These are phyloP conservation scores for Cinnamomum micranthum DNA, from an alignment of 164 flowering plant genomes.

Conservation along the genomic window DNA sequence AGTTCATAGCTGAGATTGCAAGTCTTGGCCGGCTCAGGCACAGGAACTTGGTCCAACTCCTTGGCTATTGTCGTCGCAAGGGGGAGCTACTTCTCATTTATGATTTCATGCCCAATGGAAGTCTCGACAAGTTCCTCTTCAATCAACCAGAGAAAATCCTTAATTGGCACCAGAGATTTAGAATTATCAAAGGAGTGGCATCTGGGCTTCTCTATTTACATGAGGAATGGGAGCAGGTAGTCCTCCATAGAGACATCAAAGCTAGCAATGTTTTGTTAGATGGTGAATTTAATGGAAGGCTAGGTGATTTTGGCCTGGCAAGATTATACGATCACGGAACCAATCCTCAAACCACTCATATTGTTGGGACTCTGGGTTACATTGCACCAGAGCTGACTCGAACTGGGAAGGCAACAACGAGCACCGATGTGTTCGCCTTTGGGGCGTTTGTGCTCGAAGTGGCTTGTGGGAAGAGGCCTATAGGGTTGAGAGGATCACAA, in stretches of 20 bases:
- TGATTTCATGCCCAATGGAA: slow-evolving; percentile 17
- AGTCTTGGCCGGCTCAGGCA: slow-evolving; percentile 48
- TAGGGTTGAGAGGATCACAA: not conserved
- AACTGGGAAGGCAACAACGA: slow-evolving; percentile 1
- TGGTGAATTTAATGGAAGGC: slow-evolving; percentile 8
- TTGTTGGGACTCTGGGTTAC: slow-evolving; percentile 15
- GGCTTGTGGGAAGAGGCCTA: slow-evolving; percentile 11
- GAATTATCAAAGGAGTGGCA: slow-evolving; percentile 10
- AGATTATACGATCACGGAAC: slow-evolving; percentile 14
- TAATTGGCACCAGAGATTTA: slow-evolving; percentile 8
- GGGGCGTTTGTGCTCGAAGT: slow-evolving; percentile 17
- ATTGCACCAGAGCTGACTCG: slow-evolving; percentile 14
- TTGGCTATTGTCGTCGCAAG: slow-evolving; percentile 12
- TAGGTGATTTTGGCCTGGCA: slow-evolving; percentile 18
- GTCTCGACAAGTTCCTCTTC: slow-evolving; percentile 16
- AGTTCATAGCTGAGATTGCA: slow-evolving; percentile 26
- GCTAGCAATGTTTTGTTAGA: slow-evolving; percentile 19
- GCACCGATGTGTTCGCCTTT: slow-evolving; percentile 14
- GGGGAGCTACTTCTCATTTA: slow-evolving; percentile 16
- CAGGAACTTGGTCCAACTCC: slow-evolving; percentile 21
- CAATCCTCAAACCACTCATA: slow-evolving; percentile 5
- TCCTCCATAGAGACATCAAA: slow-evolving; percentile 17
- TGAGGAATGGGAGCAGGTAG: slow-evolving; percentile 12
- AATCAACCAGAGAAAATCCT: not conserved
- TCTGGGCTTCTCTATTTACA: slow-evolving; percentile 15